A percentile compares a stretch with the other conserved stretches of the same genome.
Conservation (phyloP, 2,329 filamentous ascomycete species). For the Colletotrichum nymphaeae region DNA sequence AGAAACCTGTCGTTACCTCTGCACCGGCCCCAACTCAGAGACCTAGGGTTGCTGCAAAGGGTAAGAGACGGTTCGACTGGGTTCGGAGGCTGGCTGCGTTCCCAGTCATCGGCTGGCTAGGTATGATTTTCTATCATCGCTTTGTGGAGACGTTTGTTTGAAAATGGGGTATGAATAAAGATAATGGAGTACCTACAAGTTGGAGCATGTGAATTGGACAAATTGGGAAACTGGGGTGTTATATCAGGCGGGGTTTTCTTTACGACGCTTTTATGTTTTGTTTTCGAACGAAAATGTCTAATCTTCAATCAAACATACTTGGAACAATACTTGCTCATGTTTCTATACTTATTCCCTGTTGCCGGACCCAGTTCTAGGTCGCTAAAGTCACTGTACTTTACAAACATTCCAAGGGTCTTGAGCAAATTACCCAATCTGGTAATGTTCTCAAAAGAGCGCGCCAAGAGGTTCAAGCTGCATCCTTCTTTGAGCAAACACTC, state of each 20-base stretch:
- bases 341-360: not conserved
- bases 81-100: constrained; percentile 23
- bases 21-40: not conserved
- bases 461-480: constrained; percentile 9
- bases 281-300: not conserved
- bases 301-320: constrained; percentile 6
- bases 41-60: not conserved
- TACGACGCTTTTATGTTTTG: not conserved
- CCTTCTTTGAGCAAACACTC: not conserved
- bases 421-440: constrained; percentile 23
- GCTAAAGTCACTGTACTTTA: constrained; percentile 18
- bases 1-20: not conserved
- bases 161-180: not conserved
- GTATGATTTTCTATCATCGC: constrained; percentile 24
- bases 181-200: not conserved
- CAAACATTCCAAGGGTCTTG: not conserved
- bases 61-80: constrained; percentile 17
- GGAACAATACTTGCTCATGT: not conserved
- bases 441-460: constrained; percentile 31
- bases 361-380: not conserved
- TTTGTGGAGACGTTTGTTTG: constrained; percentile 27
- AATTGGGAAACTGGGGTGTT: not conserved
- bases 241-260: constrained; percentile 3
- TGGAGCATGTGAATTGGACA: constrained; percentile 2
- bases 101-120: constrained; percentile 23